Conservation (phyloP, 2,329 filamentous ascomycete genomes). For the Fusarium lyarnte region DNA sequence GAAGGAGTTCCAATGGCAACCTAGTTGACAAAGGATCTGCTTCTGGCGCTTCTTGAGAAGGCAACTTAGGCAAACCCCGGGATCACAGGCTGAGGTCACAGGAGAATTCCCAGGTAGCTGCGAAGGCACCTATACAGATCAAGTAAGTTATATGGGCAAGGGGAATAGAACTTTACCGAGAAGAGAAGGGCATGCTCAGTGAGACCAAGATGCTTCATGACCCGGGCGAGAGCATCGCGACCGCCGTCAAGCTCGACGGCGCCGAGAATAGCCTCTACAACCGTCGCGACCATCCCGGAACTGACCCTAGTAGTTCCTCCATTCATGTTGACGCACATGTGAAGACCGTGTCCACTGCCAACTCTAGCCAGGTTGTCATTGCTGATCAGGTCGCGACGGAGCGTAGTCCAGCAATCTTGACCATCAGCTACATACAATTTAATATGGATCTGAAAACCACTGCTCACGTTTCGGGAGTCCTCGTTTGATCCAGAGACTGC, state of each 20-base stretch:
- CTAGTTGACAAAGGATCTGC: too few species aligned
- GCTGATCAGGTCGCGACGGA: not conserved
- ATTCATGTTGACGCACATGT: not conserved
- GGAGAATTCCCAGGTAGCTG: too few species aligned
- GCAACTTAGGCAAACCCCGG: too few species aligned
- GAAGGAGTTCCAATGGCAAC: too few species aligned
- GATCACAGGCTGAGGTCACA: too few species aligned
- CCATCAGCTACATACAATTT: accelerated
- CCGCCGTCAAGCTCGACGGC: not conserved
- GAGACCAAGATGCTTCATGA: not conserved
- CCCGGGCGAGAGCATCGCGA: not conserved
- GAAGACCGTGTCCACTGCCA: accelerated
- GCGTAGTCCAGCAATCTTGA: not conserved
- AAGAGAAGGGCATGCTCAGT: not conserved
- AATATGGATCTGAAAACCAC: accelerated
- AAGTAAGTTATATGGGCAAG: not conserved
- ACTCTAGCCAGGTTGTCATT: not conserved
- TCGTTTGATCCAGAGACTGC: not conserved
- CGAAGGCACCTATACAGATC: not conserved
- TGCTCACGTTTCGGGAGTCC: not conserved
- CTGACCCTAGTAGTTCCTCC: not conserved
- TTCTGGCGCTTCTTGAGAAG: too few species aligned
- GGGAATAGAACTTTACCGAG: not conserved
- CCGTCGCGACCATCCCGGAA: not conserved
- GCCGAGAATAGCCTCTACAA: not conserved